These are phyloP conservation scores for Brasilioporus rufonigricans DNA, from an alignment of 768 basidiomycete species.

Conservation along the genomic window DNA sequence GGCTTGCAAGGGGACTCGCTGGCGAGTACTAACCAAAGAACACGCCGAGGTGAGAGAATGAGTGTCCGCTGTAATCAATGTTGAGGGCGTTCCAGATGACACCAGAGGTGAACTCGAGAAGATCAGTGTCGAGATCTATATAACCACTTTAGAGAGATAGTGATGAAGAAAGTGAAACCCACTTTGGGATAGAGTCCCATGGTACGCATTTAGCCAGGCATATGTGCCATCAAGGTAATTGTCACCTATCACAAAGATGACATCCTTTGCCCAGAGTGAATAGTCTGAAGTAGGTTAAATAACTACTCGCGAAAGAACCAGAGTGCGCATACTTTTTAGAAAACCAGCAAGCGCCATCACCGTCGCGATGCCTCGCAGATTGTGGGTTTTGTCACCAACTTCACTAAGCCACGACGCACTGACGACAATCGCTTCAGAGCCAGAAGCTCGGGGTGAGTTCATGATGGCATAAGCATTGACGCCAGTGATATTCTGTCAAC, in stretches of 20 bases:
- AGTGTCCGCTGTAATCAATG: conserved; percentile 95
- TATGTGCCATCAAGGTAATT: conserved; percentile 90
- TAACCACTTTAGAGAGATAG: background rate
- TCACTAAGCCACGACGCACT: conserved; percentile 88
- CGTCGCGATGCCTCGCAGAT: conserved; percentile 84
- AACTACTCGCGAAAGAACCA: background rate
- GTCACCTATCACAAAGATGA: conserved; percentile 87
- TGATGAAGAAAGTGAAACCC: conserved; percentile 10
- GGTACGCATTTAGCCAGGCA: conserved; percentile 86
- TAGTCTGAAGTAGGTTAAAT: conserved; percentile 49
- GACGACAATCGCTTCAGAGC: conserved; percentile 88
- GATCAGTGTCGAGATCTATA: conserved; percentile 64
- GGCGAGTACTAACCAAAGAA: conserved; percentile 71
- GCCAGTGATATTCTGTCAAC: conserved; percentile 52
- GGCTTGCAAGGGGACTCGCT: conserved; percentile 1
- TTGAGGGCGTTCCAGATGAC: conserved; percentile 95
- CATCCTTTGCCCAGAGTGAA: conserved; percentile 93
- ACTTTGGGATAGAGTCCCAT: conserved; percentile 69
- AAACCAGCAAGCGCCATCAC: conserved; percentile 82
- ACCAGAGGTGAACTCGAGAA: conserved; percentile 67
- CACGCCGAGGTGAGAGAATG: conserved; percentile 93
- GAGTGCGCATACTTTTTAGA: conserved; percentile 61
- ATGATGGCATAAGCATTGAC: conserved; percentile 82
- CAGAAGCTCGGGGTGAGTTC: conserved; percentile 86
- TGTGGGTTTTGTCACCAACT: conserved; percentile 55